Evolutionary conservation across 345 rosid genomes (phyloP).

Genomic region (Melaleuca alternifolia): DNA sequence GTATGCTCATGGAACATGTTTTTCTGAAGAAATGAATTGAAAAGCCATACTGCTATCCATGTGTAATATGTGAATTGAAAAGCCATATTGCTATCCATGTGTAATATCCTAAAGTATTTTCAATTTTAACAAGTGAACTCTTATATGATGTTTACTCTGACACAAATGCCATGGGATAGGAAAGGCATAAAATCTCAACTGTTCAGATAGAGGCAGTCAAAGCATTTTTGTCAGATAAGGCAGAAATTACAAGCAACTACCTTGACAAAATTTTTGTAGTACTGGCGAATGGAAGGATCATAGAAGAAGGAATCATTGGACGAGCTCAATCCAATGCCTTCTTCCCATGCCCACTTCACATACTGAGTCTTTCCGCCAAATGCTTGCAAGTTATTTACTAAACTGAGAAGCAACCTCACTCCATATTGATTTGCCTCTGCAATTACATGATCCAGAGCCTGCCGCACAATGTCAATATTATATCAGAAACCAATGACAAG

Average conservation of each 20-base stretch:
- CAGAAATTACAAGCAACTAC: constrained; percentile 15
- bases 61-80: not conserved
- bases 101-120: not conserved
- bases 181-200: not conserved
- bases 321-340: constrained; percentile 85
- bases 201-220: not conserved
- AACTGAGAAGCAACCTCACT: constrained; percentile 69
- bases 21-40: not conserved
- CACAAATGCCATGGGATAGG: not conserved
- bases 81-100: not conserved
- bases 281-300: constrained; percentile 84
- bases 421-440: constrained; percentile 71
- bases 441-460: constrained; percentile 93
- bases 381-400: constrained; percentile 80
- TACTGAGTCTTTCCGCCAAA: constrained; percentile 96
- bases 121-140: not conserved
- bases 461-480: constrained; percentile 8
- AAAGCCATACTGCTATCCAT: not conserved
- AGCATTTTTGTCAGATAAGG: not conserved
- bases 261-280: constrained; percentile 69
- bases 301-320: constrained; percentile 95
- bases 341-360: constrained; percentile 98
- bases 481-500: not conserved
- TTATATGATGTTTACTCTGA: not conserved
- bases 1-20: not conserved